Conservation (phyloP, 2,329 filamentous ascomycete species). For the Penicillium sp. region DNA sequence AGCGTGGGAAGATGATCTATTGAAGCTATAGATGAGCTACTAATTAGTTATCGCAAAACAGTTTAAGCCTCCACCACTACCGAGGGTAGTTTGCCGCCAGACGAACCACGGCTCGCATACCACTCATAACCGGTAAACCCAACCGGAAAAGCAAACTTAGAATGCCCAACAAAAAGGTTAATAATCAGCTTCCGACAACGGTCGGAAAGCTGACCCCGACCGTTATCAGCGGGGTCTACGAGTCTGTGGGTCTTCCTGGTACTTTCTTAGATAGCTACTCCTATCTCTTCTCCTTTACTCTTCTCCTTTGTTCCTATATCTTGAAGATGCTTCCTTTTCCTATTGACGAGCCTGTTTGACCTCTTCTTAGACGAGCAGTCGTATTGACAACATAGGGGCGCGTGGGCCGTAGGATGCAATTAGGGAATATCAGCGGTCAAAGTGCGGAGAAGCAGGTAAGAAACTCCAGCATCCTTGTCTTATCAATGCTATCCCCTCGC, state of each 20-base stretch:
- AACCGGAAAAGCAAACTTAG: too few species aligned
- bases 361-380: background rate
- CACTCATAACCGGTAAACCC: too few species aligned
- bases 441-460: conserved; percentile 34
- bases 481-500: background rate
- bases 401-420: conserved; percentile 1
- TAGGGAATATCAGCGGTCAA: conserved; percentile 7
- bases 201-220: background rate
- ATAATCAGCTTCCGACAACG: background rate
- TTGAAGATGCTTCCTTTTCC: background rate
- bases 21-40: too few species aligned
- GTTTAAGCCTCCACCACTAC: too few species aligned
- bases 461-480: conserved; percentile 2
- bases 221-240: conserved; percentile 12
- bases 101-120: too few species aligned
- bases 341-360: background rate
- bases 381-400: background rate
- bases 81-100: too few species aligned
- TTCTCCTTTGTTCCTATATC: too few species aligned
- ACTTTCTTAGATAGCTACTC: background rate
- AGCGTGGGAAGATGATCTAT: too few species aligned
- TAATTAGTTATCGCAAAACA: too few species aligned
- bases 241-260: background rate
- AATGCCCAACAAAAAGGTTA: background rate
- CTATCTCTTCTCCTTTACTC: background rate